These are phyloP conservation scores for Cryptosporidium meleagridis DNA, from an alignment of 169 alveolate genomes.

Conservation along the genomic window DNA sequence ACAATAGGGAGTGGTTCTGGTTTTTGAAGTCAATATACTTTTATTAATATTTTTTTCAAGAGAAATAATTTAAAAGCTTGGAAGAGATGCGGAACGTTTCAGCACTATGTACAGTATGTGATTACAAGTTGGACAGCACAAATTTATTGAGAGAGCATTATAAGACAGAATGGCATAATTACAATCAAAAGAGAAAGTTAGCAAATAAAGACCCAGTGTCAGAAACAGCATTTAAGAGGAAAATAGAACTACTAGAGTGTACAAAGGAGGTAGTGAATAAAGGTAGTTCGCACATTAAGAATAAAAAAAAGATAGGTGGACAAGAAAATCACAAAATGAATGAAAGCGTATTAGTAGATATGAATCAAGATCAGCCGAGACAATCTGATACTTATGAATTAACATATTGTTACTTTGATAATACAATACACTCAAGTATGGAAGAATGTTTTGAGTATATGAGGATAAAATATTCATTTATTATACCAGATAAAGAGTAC, in stretches of 20 bases:
- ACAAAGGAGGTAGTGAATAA: conserved; percentile 24
- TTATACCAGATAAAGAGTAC: conserved; percentile 81
- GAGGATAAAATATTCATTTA: conserved; percentile 78
- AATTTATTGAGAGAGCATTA: conserved; percentile 75
- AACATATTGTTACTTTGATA: conserved; percentile 78
- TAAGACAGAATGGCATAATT: conserved; percentile 88
- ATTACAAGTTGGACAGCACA: background rate
- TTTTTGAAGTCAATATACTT: background rate
- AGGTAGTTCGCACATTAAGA: conserved; percentile 52
- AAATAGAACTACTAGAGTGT: conserved; percentile 67
- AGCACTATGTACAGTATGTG: conserved; percentile 68
- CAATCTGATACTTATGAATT: conserved; percentile 64
- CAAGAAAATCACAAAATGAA: background rate
- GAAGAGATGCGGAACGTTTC: conserved; percentile 23
- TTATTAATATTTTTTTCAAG: background rate
- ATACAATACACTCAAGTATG: conserved; percentile 73
- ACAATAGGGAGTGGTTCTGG: background rate
- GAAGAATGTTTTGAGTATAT: conserved; percentile 79
- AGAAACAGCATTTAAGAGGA: conserved; percentile 77
- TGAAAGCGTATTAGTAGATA: background rate
- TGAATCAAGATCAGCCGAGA: background rate
- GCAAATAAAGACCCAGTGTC: conserved; percentile 75
- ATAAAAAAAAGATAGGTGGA: background rate
- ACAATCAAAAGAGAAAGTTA: conserved; percentile 85
- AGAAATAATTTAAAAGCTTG: background rate